Evolutionary conservation across 192 early-diverging fungal species (phyloP).

Genomic region (Coemansia sp.): DNA sequence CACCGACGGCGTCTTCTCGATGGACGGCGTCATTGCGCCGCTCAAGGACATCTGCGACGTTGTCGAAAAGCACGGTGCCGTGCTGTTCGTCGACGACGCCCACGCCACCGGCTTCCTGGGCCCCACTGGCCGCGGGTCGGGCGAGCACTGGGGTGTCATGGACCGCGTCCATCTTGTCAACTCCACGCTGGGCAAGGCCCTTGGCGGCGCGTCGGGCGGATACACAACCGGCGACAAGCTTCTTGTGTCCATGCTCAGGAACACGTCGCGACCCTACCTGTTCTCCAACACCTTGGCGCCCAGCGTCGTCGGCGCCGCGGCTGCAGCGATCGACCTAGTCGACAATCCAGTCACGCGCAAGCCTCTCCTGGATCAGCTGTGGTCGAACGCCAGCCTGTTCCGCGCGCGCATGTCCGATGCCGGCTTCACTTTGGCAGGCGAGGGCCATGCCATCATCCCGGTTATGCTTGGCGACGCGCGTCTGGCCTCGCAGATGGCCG

Average conservation of each 20-base stretch:
- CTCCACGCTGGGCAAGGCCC: conserved; percentile 60
- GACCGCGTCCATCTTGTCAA: conserved; percentile 59
- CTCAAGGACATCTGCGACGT: conserved; percentile 64
- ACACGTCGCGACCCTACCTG: conserved; percentile 57
- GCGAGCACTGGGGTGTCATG: conserved; percentile 62
- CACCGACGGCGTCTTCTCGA: conserved; percentile 68
- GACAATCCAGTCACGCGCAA: conserved; percentile 39
- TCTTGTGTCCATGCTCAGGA: conserved; percentile 51
- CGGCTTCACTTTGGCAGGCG: conserved; percentile 63
- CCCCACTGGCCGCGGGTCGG: conserved; percentile 60
- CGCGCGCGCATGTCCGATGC: conserved; percentile 57
- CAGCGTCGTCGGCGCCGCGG: conserved; percentile 55
- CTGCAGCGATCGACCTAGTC: conserved; percentile 55
- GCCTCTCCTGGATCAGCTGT: conserved; percentile 55
- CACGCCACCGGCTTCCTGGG: conserved; percentile 71
- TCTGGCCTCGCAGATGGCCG: conserved; percentile 52
- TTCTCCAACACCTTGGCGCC: conserved; percentile 60
- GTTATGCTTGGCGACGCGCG: conserved; percentile 60
- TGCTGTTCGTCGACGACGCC: conserved; percentile 72
- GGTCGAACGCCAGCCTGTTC: conserved; percentile 62
- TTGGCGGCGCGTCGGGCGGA: conserved; percentile 57
- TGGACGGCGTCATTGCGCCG: conserved; percentile 66
- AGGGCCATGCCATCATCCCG: conserved; percentile 58
- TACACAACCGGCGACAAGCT: conserved; percentile 51
- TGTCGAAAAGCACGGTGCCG: conserved; percentile 66